Percentiles rank a stretch among this genome's conserved stretches.
Conservation (phyloP, 129 eudicot genomes). For the Flaveria brownii region DNA sequence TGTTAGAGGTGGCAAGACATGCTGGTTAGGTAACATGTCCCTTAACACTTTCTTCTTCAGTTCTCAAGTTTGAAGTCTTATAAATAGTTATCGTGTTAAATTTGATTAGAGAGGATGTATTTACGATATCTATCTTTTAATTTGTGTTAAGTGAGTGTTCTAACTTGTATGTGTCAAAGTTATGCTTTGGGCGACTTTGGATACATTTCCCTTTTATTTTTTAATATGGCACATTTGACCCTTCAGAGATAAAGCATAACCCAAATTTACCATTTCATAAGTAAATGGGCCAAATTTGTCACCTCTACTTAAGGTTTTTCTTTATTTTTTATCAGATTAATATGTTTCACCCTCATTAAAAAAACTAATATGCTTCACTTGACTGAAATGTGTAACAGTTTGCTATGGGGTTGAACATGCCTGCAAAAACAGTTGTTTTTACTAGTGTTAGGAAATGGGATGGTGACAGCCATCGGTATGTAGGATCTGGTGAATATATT, state of each 20-base stretch:
- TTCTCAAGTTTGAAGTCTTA: neutral
- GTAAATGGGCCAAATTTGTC: neutral
- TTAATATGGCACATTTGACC: neutral
- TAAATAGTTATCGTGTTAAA: neutral
- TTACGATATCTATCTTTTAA: neutral
- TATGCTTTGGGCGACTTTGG: neutral
- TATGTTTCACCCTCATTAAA: too few relatives aligned
- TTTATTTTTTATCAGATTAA: too few relatives aligned
- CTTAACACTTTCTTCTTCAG: neutral
- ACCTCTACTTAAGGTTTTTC: neutral
- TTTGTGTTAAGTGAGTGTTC: neutral
- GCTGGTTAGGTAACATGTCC: neutral
- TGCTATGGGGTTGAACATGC: constrained; percentile 99
- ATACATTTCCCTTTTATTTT: neutral
- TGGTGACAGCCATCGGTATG: constrained; percentile 94
- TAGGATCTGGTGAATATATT: constrained; percentile 98
- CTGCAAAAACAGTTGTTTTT: constrained; percentile 97
- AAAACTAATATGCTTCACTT: constrained; percentile 14
- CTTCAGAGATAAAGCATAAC: neutral
- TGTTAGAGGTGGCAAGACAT: neutral
- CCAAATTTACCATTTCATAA: neutral
- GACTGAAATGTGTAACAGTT: constrained; percentile 49
- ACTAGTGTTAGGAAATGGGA: constrained; percentile 95
- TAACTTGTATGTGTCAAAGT: neutral
- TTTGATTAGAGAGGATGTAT: neutral